Conservation (phyloP, 441 rosid species). For the Populus tomentosa region DNA sequence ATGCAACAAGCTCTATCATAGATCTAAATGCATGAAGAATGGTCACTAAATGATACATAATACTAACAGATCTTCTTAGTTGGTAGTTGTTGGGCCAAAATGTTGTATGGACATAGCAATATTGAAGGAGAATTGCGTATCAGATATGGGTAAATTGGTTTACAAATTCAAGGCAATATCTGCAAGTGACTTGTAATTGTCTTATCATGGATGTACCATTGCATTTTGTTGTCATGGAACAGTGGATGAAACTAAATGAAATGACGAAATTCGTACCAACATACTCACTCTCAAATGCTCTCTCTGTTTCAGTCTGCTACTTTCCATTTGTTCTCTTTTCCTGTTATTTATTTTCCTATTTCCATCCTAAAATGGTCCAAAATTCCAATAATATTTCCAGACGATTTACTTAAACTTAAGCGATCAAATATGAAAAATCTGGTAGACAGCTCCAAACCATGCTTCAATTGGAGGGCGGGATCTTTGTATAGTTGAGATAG, state of each 20-base stretch:
- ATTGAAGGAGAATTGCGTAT: background rate
- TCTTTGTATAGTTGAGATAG: background rate
- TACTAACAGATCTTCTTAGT: background rate
- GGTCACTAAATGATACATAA: background rate
- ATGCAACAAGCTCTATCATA: constrained; percentile 2
- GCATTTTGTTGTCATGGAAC: background rate
- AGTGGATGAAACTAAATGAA: background rate
- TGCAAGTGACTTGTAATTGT: background rate
- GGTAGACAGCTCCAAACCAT: background rate
- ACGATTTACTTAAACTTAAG: background rate
- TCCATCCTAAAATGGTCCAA: too few relatives aligned
- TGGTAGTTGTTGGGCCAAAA: background rate
- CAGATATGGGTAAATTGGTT: constrained; percentile 1
- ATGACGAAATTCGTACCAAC: background rate
- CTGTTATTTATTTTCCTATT: background rate
- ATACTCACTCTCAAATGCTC: background rate
- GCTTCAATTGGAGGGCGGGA: background rate
- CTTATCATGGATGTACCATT: background rate
- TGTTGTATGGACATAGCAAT: background rate
- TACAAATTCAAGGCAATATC: background rate
- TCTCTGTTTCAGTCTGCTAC: background rate
- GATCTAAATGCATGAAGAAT: background rate
- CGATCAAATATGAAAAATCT: background rate
- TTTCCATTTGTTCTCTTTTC: background rate
- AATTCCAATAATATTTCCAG: background rate